Base-by-base conservation (phyloP, 2,329 filamentous ascomycete genomes). In the Neurospora crassa region DNA sequence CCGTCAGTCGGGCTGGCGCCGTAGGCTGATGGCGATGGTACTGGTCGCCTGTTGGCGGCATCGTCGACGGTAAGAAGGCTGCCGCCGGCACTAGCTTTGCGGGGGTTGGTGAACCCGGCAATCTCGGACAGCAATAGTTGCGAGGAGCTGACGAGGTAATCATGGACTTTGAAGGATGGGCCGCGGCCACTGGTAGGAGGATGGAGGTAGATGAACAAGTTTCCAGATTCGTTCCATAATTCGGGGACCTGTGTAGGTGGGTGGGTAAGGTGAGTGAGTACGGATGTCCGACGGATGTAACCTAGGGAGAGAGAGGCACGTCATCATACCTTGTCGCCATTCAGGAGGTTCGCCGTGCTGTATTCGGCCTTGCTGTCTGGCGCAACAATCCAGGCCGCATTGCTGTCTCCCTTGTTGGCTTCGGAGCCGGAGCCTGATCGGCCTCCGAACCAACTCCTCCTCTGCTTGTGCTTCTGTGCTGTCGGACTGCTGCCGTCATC, bases 181-280 rank as follows among this genome's bases (percentile, higher is more conserved):
- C 86, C 86, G 10, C 78, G 79, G 11, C 84, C 84, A 72, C 81
- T 84, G 5, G 81, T 80, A 70, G 82, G 84, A 1, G 88, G 83
- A 71, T 86, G 86, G 4, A 91, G 79, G 75, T 88, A 88, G 24
- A 91, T 83, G 69, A 83, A 81, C 34, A 90, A 84, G 72, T 85
- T 85, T 47, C 87, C 88, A 69, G 79, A 81, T 70, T 90, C 88
- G 74, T 89, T 87, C 89, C 89, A 91, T 24, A 91, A 79, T 78
- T 91, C 89, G 1, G 89, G 87, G 4, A 91, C 86, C 87, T 89
- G 71, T 14, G 70, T 69, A 73, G 42, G 73, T 69, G 72, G 43
- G 72, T 73, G 29, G 70, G 70, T 47, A 69, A 70, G n/a, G 45
- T 68, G 71, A n/a, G 70, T 76, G 67, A 74, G 71, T 42, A 69